These are phyloP conservation scores for Marasmius fiardii DNA, from an alignment of 1,284 basidiomycete species.

Conservation along the genomic window DNA sequence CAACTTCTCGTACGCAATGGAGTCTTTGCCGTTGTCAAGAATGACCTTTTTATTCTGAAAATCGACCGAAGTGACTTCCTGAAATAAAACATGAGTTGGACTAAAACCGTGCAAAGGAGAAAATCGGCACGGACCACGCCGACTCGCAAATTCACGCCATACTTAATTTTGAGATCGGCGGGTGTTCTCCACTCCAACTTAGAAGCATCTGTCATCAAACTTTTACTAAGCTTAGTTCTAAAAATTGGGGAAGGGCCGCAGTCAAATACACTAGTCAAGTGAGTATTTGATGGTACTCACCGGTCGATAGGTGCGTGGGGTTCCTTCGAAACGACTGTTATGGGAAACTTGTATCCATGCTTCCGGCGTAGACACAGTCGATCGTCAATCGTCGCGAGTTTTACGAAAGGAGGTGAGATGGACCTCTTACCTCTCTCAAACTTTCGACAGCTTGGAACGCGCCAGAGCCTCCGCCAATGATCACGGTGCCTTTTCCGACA, in stretches of 20 bases:
- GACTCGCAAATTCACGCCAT: constrained; percentile 72
- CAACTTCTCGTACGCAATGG: constrained; percentile 67
- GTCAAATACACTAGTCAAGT: constrained; percentile 5
- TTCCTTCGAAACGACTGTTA: constrained; percentile 83
- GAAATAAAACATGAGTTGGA: not conserved
- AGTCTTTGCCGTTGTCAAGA: constrained; percentile 54
- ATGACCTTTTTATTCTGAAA: constrained; percentile 57
- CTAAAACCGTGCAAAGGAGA: constrained; percentile 22
- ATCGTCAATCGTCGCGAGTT: not conserved
- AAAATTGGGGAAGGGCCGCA: constrained; percentile 46
- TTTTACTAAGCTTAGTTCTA: constrained; percentile 81
- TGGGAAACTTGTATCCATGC: constrained; percentile 76
- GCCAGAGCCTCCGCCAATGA: constrained; percentile 86
- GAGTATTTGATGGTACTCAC: constrained; percentile 30
- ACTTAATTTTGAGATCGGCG: constrained; percentile 78
- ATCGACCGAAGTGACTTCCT: constrained; percentile 71
- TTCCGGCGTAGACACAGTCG: constrained; percentile 23
- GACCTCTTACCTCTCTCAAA: constrained; percentile 64
- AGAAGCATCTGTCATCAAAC: constrained; percentile 71
- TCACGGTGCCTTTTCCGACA: constrained; percentile 66
- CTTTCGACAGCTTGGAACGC: constrained; percentile 82
- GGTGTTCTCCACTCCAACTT: constrained; percentile 77
- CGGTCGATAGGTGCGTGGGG: constrained; percentile 84
- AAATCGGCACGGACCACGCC: constrained; percentile 43
- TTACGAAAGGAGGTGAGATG: not conserved